A percentile compares a stretch with the other conserved stretches of the same genome.
Conservation (phyloP, 2,329 filamentous ascomycete species). For the Chalara sp. region DNA sequence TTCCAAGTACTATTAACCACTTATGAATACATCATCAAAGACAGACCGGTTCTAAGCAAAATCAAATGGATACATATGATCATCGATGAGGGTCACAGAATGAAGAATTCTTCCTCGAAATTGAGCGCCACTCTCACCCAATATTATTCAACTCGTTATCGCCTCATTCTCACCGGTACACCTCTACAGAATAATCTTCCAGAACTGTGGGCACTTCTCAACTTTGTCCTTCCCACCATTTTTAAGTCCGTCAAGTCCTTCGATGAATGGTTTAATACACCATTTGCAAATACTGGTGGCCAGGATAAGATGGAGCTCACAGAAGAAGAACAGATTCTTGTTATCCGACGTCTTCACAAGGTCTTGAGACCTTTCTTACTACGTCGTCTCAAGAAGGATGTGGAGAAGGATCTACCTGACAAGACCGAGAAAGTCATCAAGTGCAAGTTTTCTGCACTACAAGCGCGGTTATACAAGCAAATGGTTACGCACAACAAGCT, state of each 20-base stretch:
- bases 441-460: conserved; percentile 93
- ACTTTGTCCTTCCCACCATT: conserved; percentile 95
- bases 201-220: conserved; percentile 95
- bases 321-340: conserved; percentile 98
- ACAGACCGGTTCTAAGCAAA: conserved; percentile 89
- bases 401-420: conserved; percentile 96
- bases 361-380: conserved; percentile 94
- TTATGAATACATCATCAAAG: conserved; percentile 99
- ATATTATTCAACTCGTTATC: conserved; percentile 92
- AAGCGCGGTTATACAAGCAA: conserved; percentile 93
- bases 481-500: conserved; percentile 94
- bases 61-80: conserved; percentile 99
- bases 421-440: conserved; percentile 99
- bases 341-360: conserved; percentile 97
- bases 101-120: conserved; percentile 98
- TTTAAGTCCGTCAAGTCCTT: conserved; percentile 99
- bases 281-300: conserved; percentile 94
- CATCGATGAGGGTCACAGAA: conserved; percentile 97
- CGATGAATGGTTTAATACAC: conserved; percentile 99
- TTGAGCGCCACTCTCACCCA: conserved; percentile 89
- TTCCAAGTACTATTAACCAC: conserved; percentile 97
- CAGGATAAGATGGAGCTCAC: conserved; percentile 99
- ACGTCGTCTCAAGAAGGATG: conserved; percentile 97
- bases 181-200: conserved; percentile 95
- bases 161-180: conserved; percentile 94